Percentiles rank a stretch among this genome's conserved stretches.
These are phyloP conservation scores for Wickerhamiella kurtzmanii DNA, from an alignment of 805 yeast genomes.

Conservation along the genomic window DNA sequence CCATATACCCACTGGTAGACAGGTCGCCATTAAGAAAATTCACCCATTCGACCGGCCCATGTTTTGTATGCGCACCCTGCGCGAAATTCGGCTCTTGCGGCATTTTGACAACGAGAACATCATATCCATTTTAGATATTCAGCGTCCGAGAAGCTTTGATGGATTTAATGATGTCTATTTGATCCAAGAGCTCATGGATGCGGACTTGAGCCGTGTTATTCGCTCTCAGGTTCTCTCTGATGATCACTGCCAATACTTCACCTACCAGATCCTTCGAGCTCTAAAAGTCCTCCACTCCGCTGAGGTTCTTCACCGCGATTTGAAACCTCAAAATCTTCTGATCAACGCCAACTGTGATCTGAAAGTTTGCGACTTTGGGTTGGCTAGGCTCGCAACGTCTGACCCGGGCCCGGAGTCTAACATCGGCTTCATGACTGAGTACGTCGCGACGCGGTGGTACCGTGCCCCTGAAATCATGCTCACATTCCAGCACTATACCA, in stretches of 20 bases:
- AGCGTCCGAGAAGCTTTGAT: conserved; percentile 64
- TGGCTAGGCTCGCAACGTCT: conserved; percentile 47
- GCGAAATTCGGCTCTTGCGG: conserved; percentile 77
- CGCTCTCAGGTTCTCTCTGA: conserved; percentile 78
- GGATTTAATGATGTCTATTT: conserved; percentile 76
- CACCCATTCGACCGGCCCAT: conserved; percentile 82
- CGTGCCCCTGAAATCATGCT: conserved; percentile 97
- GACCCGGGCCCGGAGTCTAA: conserved; percentile 25
- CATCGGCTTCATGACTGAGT: conserved; percentile 63
- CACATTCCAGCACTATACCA: conserved; percentile 82
- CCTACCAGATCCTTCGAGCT: conserved; percentile 83
- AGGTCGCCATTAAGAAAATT: conserved; percentile 91
- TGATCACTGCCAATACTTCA: conserved; percentile 87
- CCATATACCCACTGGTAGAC: conserved; percentile 72
- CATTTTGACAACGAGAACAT: conserved; percentile 92
- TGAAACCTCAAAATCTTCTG: conserved; percentile 78
- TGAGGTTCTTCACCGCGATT: conserved; percentile 85
- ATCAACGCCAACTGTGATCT: conserved; percentile 87
- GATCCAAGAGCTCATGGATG: conserved; percentile 80
- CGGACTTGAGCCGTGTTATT: conserved; percentile 96
- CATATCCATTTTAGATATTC: conserved; percentile 77
- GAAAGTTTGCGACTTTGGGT: conserved; percentile 87
- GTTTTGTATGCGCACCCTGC: conserved; percentile 75
- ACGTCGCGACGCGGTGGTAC: conserved; percentile 96
- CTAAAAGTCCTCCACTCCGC: conserved; percentile 84